Conservation (phyloP, 169 alveolate species). For the Eimeria praecox region DNA sequence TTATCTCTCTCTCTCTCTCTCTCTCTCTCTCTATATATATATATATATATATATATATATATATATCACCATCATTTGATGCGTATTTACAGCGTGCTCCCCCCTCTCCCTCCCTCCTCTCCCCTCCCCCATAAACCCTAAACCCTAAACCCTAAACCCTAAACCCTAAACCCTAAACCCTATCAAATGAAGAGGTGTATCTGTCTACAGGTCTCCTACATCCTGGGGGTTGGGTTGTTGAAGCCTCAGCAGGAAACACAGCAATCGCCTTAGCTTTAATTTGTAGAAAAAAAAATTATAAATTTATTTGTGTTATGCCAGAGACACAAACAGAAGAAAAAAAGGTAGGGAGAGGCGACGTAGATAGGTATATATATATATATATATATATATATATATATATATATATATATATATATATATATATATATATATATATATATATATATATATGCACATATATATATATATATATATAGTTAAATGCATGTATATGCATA, state of each 20-base stretch:
- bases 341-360: conserved; percentile 54
- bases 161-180: conserved; percentile 3
- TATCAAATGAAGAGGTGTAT: background rate
- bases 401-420: too few species aligned
- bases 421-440: background rate
- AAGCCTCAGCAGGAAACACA: conserved; percentile 95
- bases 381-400: background rate
- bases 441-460: background rate
- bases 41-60: too few species aligned
- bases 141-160: background rate
- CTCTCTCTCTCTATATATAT: too few species aligned
- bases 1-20: too few species aligned
- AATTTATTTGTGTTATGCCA: conserved; percentile 91
- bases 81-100: too few species aligned
- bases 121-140: background rate
- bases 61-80: too few species aligned
- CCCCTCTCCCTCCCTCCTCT: too few species aligned
- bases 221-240: conserved; percentile 86
- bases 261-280: conserved; percentile 94
- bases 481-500: too few species aligned
- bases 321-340: conserved; percentile 93
- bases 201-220: too few species aligned
- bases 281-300: conserved; percentile 91
- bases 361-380: too few species aligned
- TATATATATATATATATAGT: too few species aligned